Conservation (phyloP, 2,329 filamentous ascomycete genomes). For the Tothia fuscella region DNA sequence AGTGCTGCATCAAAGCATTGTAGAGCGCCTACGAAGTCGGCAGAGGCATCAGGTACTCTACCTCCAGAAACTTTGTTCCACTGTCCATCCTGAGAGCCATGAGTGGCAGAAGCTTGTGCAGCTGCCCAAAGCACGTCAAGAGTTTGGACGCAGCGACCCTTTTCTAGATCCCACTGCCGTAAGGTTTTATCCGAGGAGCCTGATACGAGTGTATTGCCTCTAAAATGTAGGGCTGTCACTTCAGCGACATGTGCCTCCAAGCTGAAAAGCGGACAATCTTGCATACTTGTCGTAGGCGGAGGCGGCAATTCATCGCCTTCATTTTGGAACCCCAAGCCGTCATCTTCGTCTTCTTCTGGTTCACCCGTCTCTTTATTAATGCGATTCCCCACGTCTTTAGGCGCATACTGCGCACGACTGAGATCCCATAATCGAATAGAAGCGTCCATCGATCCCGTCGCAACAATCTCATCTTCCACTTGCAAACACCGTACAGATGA, state of each 20-base stretch:
- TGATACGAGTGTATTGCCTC: conserved; percentile 79
- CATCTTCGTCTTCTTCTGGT: conserved; percentile 33
- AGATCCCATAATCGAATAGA: conserved; percentile 93
- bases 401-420: conserved; percentile 74
- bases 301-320: conserved; percentile 52
- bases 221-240: conserved; percentile 86
- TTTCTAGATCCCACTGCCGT: conserved; percentile 93
- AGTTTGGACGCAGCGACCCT: conserved; percentile 94
- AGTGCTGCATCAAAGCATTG: conserved; percentile 95
- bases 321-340: conserved; percentile 61
- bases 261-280: conserved; percentile 79
- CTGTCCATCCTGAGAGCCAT: conserved; percentile 39
- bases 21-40: conserved; percentile 87
- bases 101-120: conserved; percentile 62
- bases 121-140: conserved; percentile 97
- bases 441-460: conserved; percentile 88
- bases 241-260: conserved; percentile 86
- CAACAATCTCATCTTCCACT: conserved; percentile 89
- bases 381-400: conserved; percentile 45
- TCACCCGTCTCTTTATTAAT: conserved; percentile 33
- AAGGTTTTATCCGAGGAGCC: conserved; percentile 96
- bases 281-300: conserved; percentile 61
- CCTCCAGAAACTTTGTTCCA: conserved; percentile 57
- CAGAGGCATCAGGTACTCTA: conserved; percentile 47
- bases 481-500: conserved; percentile 88